Conservation (phyloP, 2,329 filamentous ascomycete species). For the Corinectria fuckeliana region DNA sequence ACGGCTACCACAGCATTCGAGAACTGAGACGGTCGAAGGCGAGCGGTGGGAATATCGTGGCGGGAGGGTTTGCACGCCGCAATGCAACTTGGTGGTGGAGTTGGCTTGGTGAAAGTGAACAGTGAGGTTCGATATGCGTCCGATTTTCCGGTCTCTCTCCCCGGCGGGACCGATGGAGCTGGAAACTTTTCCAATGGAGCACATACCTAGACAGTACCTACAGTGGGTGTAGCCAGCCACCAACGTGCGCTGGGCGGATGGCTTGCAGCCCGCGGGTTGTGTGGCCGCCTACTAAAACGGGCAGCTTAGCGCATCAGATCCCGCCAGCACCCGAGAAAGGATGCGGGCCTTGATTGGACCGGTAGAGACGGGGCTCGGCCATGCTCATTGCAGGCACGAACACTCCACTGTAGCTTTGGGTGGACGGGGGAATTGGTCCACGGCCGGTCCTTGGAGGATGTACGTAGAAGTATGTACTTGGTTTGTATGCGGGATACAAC, state of each 20-base stretch:
- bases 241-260: constrained; percentile 12
- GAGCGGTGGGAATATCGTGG: background rate
- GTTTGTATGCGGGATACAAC: background rate
- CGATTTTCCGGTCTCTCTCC: constrained; percentile 27
- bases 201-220: too few relatives aligned
- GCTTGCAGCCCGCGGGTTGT: constrained; percentile 22
- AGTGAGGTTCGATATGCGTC: constrained; percentile 6
- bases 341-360: constrained; percentile 15
- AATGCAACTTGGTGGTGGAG: constrained; percentile 8
- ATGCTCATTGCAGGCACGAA: background rate
- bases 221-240: too few relatives aligned
- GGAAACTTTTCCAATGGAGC: constrained; percentile 37
- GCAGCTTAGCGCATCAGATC: constrained; percentile 24
- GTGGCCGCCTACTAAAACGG: constrained; percentile 12
- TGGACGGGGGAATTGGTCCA: background rate
- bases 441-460: too few relatives aligned
- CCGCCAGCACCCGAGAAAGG: constrained; percentile 27
- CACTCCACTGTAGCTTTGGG: constrained; percentile 7
- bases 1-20: constrained; percentile 10
- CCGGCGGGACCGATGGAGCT: constrained; percentile 33
- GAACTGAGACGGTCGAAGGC: background rate
- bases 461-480: too few relatives aligned
- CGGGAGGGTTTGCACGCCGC: background rate
- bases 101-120: constrained; percentile 5
- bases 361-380: background rate